Evolutionary conservation across 352 stramenopile species (phyloP).

Genomic region (Stramenopiles sp.): DNA sequence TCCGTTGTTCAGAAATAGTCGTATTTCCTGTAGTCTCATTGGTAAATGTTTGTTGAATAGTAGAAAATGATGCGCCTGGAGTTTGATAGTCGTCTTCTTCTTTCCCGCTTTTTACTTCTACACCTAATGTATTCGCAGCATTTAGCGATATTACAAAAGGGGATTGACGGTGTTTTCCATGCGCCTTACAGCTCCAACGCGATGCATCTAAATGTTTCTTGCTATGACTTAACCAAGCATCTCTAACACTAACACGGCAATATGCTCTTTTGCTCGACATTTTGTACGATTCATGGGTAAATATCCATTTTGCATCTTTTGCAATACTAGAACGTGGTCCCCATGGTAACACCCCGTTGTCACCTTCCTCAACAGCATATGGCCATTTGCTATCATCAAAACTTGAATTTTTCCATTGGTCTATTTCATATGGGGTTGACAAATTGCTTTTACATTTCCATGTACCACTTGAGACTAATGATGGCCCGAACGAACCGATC

Average conservation of each 20-base stretch:
- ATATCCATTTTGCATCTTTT: constrained; percentile 7
- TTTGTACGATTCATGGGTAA: constrained; percentile 2
- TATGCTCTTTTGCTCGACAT: not conserved
- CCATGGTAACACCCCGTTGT: not conserved
- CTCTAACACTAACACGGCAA: not conserved
- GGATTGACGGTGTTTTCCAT: not conserved
- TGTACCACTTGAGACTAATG: not conserved
- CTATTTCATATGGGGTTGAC: not conserved
- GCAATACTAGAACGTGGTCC: not conserved
- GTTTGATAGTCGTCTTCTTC: not conserved
- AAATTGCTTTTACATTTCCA: not conserved
- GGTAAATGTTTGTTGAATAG: not conserved
- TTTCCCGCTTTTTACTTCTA: not conserved
- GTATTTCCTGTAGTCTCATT: not conserved
- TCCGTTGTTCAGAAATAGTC: not conserved
- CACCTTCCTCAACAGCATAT: not conserved
- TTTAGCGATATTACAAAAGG: not conserved
- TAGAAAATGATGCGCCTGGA: not conserved
- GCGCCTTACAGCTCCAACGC: not conserved
- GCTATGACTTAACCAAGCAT: not conserved
- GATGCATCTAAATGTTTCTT: not conserved
- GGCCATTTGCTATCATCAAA: not conserved
- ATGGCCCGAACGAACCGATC: not conserved
- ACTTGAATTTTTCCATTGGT: not conserved
- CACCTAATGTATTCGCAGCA: not conserved